These are phyloP conservation scores for Fragaria nilgerrensis DNA, from an alignment of 306 rosid species.

Conservation along the genomic window DNA sequence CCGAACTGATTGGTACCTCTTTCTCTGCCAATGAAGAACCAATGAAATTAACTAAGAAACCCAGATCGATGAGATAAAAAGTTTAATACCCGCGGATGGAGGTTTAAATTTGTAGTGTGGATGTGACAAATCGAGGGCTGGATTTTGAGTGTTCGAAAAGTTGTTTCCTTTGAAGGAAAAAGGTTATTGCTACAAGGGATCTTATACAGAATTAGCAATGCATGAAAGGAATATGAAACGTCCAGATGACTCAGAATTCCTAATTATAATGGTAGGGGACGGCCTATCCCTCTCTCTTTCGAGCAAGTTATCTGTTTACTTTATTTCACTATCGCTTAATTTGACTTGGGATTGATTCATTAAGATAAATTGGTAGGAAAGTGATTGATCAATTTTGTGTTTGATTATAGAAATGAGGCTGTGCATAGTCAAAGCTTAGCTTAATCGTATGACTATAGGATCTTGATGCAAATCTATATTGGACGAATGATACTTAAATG, in stretches of 20 bases:
- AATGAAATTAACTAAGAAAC: background rate
- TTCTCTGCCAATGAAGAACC: background rate
- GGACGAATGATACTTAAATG: background rate
- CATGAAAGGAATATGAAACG: conserved; percentile 40
- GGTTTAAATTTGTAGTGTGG: background rate
- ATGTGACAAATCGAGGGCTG: background rate
- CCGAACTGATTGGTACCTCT: background rate
- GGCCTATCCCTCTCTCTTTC: conserved; percentile 22
- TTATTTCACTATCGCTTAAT: conserved; percentile 44
- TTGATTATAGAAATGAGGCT: background rate
- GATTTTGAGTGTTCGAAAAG: conserved; percentile 30
- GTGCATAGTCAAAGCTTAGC: conserved; percentile 3
- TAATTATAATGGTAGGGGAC: conserved; percentile 23
- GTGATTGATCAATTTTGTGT: conserved; percentile 14
- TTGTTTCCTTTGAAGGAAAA: conserved; percentile 30
- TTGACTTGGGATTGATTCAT: conserved; percentile 33
- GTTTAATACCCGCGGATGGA: background rate
- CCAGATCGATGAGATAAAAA: background rate
- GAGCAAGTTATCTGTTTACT: conserved; percentile 31
- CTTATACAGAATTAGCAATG: conserved; percentile 28
- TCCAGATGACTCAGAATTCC: conserved; percentile 30
- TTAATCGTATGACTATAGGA: background rate
- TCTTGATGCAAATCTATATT: background rate
- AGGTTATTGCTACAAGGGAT: conserved; percentile 19
- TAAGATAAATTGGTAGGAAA: conserved; percentile 10